Conservation (phyloP, 139 green algal genomes). For the Bryopsis sp. region DNA sequence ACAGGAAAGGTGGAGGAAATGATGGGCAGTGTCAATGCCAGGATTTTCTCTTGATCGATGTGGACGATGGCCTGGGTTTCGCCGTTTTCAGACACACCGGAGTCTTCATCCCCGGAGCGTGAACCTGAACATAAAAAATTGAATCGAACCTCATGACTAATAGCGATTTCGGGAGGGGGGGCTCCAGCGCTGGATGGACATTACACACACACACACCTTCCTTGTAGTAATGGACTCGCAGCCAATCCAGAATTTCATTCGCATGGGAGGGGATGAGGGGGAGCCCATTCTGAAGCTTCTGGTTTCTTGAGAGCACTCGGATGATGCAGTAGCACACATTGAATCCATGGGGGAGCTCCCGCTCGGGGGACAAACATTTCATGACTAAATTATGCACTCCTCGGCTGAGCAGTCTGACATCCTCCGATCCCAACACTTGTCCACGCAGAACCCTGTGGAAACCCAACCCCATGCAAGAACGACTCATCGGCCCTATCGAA, state of each 20-base stretch:
- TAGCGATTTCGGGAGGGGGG: no score
- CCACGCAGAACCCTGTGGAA: no score
- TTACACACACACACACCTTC: no score
- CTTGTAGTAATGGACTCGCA: conserved; percentile 14
- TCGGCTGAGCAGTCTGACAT: no score
- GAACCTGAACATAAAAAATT: background rate
- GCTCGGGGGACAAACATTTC: conserved; percentile 6
- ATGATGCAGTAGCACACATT: conserved; percentile 5
- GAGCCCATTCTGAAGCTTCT: background rate
- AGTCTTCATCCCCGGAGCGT: background rate
- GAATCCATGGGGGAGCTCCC: background rate
- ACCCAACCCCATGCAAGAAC: no score
- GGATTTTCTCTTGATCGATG: conserved; percentile 13
- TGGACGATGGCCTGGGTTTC: background rate
- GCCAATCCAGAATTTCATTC: background rate
- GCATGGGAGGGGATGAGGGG: conserved; percentile 2
- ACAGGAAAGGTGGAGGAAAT: conserved; percentile 4
- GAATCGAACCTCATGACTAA: no score
- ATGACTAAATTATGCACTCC: conserved; percentile 3
- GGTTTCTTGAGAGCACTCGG: background rate
- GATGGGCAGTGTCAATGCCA: conserved; percentile 13
- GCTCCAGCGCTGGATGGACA: no score
- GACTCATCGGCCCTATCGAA: no score
- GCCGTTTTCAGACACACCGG: background rate
- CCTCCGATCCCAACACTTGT: no score